Conservation (phyloP, 306 rosid genomes). For the barrel medic (Medicago truncatula) region MtrunA17r5.0-ANR NC_053045.1:52020501-52021000, state of each 20-base stretch:
- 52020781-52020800: not conserved
- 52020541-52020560: not conserved
- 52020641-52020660: not conserved
- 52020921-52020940: too few species aligned
- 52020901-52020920: not conserved
- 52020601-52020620: not conserved
- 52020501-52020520: slow-evolving; percentile 14
- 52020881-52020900: not conserved
- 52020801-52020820: slow-evolving; percentile 3
- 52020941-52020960: too few species aligned
- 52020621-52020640: slow-evolving; percentile 4
- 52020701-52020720: not conserved
- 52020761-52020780: not conserved
- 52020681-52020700: not conserved
- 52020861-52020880: not conserved
- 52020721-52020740: not conserved
- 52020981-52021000: too few species aligned
- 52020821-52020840: not conserved
- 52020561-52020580: not conserved
- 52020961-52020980: too few species aligned
- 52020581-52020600: not conserved
- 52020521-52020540: slow-evolving; percentile 22
- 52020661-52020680: not conserved
- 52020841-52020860: not conserved
- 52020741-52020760: slow-evolving; percentile 15